Conservation (phyloP, 805 yeast species). For the Wickerhamiella sorbophila region DNA sequence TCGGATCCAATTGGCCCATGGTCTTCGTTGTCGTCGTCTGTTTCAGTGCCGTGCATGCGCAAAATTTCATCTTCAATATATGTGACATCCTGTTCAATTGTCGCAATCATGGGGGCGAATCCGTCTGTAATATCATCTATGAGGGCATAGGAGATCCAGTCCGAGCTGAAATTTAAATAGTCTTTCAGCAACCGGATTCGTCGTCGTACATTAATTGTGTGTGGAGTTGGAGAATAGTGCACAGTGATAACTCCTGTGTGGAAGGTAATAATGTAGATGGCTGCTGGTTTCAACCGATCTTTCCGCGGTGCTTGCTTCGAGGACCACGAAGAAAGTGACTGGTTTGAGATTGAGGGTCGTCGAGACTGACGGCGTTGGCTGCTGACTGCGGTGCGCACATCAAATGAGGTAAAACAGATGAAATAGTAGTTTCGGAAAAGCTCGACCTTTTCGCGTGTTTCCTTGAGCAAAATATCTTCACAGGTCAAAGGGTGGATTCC, state of each 20-base stretch:
- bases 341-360: not conserved
- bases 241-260: conserved; percentile 82
- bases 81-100: conserved; percentile 88
- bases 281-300: conserved; percentile 66
- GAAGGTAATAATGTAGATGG: conserved; percentile 86
- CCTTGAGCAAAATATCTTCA: conserved; percentile 87
- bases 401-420: conserved; percentile 77
- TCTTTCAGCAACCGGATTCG: conserved; percentile 79
- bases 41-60: conserved; percentile 62
- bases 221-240: conserved; percentile 91
- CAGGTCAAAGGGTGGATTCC: conserved; percentile 94
- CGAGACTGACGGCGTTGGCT: conserved; percentile 1
- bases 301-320: conserved; percentile 12
- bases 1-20: conserved; percentile 22
- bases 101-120: conserved; percentile 89
- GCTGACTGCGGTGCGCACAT: conserved; percentile 32
- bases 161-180: conserved; percentile 78
- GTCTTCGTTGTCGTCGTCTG: conserved; percentile 30
- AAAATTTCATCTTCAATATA: conserved; percentile 87
- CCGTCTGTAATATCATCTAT: conserved; percentile 97
- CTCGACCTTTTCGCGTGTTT: conserved; percentile 90
- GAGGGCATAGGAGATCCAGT: conserved; percentile 94
- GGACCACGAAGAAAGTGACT: conserved; percentile 6
- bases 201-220: conserved; percentile 88
- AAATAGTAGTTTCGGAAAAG: conserved; percentile 80